These are phyloP conservation scores for Kwoniella sp. DNA, from an alignment of 768 basidiomycete genomes.

Conservation along the genomic window DNA sequence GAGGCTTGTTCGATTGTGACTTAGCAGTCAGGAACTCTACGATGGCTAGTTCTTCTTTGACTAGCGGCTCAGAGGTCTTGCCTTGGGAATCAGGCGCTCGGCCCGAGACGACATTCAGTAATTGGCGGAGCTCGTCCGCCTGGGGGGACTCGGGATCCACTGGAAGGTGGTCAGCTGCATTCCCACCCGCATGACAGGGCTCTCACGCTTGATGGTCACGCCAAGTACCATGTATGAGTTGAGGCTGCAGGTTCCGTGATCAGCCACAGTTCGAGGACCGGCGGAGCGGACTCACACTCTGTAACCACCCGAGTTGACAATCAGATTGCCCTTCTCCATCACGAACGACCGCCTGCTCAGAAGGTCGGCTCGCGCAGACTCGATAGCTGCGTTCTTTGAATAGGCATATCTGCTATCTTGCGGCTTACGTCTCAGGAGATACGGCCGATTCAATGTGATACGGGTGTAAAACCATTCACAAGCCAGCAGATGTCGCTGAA, in stretches of 20 bases:
- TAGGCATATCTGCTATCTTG: constrained; percentile 47
- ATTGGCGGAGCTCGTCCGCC: constrained; percentile 46
- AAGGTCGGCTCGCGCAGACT: constrained; percentile 51
- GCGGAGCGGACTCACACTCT: constrained; percentile 37
- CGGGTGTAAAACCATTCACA: constrained; percentile 51
- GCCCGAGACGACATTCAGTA: constrained; percentile 49
- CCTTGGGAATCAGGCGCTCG: constrained; percentile 48
- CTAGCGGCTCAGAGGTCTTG: constrained; percentile 47
- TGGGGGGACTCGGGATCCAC: constrained; percentile 49
- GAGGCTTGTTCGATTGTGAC: constrained; percentile 19
- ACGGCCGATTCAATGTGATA: constrained; percentile 50
- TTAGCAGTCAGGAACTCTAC: constrained; percentile 51
- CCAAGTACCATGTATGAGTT: constrained; percentile 51
- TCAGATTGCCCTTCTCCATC: constrained; percentile 49
- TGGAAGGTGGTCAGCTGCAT: constrained; percentile 14
- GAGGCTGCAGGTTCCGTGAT: constrained; percentile 15
- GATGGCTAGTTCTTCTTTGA: constrained; percentile 51
- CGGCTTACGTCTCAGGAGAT: constrained; percentile 46
- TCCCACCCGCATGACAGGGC: background rate
- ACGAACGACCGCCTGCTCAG: constrained; percentile 48
- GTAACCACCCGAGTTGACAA: constrained; percentile 49
- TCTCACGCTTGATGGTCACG: constrained; percentile 49
- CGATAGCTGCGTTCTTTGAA: constrained; percentile 50
- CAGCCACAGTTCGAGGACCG: background rate
- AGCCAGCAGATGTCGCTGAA: constrained; percentile 50